Evolutionary conservation across 176 grass and related monocot genomes (phyloP).

Genomic region (Cenchrus purpureus): DNA sequence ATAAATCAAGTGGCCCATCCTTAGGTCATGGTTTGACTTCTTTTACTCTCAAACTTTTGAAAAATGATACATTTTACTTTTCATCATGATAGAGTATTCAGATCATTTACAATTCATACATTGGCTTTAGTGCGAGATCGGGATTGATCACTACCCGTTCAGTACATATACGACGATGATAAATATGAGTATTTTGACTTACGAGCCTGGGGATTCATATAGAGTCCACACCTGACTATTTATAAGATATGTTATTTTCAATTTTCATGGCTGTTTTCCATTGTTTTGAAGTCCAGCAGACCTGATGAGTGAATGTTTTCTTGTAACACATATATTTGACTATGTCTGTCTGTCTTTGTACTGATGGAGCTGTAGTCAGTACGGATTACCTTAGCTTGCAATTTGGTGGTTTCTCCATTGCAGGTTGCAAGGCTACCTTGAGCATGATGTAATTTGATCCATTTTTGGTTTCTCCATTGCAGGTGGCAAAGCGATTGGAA

Average conservation of each 20-base stretch:
- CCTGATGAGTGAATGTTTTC: conserved; percentile 13
- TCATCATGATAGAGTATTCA: not conserved
- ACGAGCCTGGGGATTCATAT: not conserved
- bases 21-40: not conserved
- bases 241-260: not conserved
- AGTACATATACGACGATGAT: not conserved
- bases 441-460: conserved; percentile 28
- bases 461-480: conserved; percentile 20
- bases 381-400: conserved; percentile 7
- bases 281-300: conserved; percentile 9
- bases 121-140: not conserved
- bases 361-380: not conserved
- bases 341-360: not conserved
- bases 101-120: not conserved
- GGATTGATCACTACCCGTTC: not conserved
- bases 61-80: not conserved
- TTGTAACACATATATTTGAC: not conserved
- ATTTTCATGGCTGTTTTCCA: not conserved
- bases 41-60: not conserved
- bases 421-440: conserved; percentile 54
- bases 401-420: conserved; percentile 10
- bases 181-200: not conserved
- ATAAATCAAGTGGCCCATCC: not conserved
- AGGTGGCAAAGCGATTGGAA: conserved; percentile 91
- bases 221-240: not conserved